Conservation (phyloP, 495 filamentous ascomycete species). For the Xanthoparmelia taractica region DNA sequence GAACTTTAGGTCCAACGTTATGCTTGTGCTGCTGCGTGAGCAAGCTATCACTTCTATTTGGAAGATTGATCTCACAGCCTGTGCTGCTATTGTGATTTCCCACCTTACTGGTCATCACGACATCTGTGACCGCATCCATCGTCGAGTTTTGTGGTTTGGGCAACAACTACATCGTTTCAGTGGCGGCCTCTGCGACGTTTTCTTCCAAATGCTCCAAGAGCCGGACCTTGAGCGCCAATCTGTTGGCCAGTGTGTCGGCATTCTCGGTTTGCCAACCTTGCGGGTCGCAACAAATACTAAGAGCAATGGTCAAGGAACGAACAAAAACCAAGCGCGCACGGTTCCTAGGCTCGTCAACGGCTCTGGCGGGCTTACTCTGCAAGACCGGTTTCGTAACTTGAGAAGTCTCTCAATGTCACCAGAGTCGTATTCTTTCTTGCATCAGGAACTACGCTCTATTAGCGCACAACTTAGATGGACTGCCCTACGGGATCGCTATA, state of each 20-base stretch:
- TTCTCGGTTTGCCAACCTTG: neutral
- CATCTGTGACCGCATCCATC: slow-evolving; percentile 13
- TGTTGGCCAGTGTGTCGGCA: neutral
- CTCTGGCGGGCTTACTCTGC: neutral
- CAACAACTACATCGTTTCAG: neutral
- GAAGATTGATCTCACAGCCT: slow-evolving; percentile 7
- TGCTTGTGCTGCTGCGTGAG: slow-evolving; percentile 3
- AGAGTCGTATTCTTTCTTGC: neutral
- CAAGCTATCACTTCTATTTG: slow-evolving; percentile 6
- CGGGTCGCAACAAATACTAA: neutral
- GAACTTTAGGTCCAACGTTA: slow-evolving; percentile 1
- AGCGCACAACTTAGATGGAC: slow-evolving; percentile 8
- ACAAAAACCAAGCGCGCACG: neutral
- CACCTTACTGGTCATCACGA: slow-evolving; percentile 15
- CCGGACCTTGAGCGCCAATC: slow-evolving; percentile 11
- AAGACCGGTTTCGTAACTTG: neutral
- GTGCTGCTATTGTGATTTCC: slow-evolving; percentile 3
- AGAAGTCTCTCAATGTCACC: slow-evolving; percentile 4
- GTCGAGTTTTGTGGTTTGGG: slow-evolving; percentile 4
- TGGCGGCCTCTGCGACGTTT: neutral
- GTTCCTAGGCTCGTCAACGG: neutral
- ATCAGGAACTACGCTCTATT: slow-evolving; percentile 10
- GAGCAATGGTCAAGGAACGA: neutral
- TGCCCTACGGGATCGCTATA: slow-evolving; percentile 2
- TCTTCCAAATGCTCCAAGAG: slow-evolving; percentile 8